A percentile compares a stretch with the other conserved stretches of the same genome.
Conservation (phyloP, 768 basidiomycete genomes). For the Tephrocybe sp. region DNA sequence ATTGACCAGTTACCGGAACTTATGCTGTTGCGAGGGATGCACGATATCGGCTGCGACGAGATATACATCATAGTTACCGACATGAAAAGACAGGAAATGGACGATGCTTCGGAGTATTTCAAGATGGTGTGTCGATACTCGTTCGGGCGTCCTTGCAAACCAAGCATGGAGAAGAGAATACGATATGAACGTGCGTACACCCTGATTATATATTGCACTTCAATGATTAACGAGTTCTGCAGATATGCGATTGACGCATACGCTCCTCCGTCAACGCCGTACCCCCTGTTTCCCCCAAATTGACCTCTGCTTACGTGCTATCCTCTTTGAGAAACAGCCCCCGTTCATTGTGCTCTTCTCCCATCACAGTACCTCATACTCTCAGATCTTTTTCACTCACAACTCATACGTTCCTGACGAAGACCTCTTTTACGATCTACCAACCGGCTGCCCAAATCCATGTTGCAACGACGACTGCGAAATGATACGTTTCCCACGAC, state of each 20-base stretch:
- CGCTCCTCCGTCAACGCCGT: conserved; percentile 64
- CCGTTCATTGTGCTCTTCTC: conserved; percentile 79
- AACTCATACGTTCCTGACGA: conserved; percentile 65
- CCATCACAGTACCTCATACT: conserved; percentile 77
- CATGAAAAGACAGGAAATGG: conserved; percentile 77
- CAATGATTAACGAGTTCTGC: not conserved
- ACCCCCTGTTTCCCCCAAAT: conserved; percentile 82
- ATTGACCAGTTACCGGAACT: conserved; percentile 64
- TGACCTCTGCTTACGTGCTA: conserved; percentile 73
- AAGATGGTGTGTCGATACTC: conserved; percentile 67
- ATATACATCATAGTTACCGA: conserved; percentile 79
- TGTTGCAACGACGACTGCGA: conserved; percentile 81
- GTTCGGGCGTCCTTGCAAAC: conserved; percentile 61
- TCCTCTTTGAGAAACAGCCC: conserved; percentile 72
- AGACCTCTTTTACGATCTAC: conserved; percentile 75
- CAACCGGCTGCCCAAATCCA: conserved; percentile 76
- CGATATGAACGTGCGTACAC: conserved; percentile 63
- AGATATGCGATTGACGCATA: conserved; percentile 70
- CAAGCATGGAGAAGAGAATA: conserved; percentile 63
- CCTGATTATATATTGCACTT: not conserved
- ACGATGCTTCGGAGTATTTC: conserved; percentile 76
- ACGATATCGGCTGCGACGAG: conserved; percentile 76
- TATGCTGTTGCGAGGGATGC: conserved; percentile 79
- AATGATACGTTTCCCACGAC: conserved; percentile 75
- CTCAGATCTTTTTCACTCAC: conserved; percentile 79